Evolutionary conservation across 768 basidiomycete genomes (phyloP).

Genomic region (Agrocybe chaxingu): DNA sequence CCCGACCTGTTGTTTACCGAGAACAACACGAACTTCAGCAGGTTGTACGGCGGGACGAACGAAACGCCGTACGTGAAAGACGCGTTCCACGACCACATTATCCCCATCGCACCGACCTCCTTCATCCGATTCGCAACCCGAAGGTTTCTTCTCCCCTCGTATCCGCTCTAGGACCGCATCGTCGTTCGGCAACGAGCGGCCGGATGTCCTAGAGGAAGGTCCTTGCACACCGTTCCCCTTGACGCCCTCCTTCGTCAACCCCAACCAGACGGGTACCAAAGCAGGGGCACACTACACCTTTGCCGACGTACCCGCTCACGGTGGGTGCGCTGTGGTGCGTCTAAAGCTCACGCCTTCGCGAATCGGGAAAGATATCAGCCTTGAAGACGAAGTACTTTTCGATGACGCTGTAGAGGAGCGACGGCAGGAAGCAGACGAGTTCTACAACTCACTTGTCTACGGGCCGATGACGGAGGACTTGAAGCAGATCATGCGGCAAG

Average conservation of each 20-base stretch:
- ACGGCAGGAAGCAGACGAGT: constrained; percentile 93
- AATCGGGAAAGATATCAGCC: constrained; percentile 69
- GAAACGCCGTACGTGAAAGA: constrained; percentile 86
- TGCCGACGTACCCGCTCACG: constrained; percentile 79
- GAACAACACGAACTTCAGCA: constrained; percentile 93
- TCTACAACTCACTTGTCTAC: constrained; percentile 77
- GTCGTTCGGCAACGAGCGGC: constrained; percentile 32
- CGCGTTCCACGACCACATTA: constrained; percentile 97
- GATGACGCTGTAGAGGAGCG: constrained; percentile 89
- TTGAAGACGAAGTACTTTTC: constrained; percentile 86
- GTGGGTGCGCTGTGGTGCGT: constrained; percentile 93
- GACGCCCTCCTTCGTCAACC: constrained; percentile 70
- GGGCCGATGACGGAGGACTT: constrained; percentile 91
- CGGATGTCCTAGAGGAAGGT: constrained; percentile 46
- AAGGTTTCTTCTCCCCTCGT: constrained; percentile 43
- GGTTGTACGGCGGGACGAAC: constrained; percentile 89
- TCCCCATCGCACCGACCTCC: constrained; percentile 76
- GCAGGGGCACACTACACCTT: constrained; percentile 91
- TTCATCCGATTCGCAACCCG: constrained; percentile 38
- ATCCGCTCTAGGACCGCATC: constrained; percentile 51
- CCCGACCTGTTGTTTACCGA: constrained; percentile 93
- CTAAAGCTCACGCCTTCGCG: constrained; percentile 84
- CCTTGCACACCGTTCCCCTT: constrained; percentile 60
- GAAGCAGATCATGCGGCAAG: constrained; percentile 95
- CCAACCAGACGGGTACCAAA: constrained; percentile 86